These are phyloP conservation scores for Paraglomus occultum DNA, from an alignment of 192 early-diverging fungal genomes.

Conservation along the genomic window DNA sequence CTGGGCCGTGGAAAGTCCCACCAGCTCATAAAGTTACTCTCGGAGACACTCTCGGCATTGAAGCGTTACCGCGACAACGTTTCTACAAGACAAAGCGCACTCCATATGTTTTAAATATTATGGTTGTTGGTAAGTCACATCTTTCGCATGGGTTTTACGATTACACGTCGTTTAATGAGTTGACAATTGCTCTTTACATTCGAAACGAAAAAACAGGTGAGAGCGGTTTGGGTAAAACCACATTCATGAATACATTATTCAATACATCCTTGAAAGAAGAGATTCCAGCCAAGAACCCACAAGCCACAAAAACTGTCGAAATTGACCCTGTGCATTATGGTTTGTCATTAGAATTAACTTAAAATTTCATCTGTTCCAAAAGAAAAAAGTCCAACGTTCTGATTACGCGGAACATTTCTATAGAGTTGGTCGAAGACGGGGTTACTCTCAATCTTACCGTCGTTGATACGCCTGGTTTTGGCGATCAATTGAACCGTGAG, in stretches of 20 bases:
- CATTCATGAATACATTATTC: conserved; percentile 98
- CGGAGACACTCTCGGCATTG: conserved; percentile 64
- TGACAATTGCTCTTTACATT: conserved; percentile 17
- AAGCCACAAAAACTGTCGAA: conserved; percentile 81
- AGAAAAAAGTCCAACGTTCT: not conserved
- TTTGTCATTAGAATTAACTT: conserved; percentile 30
- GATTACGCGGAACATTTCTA: conserved; percentile 25
- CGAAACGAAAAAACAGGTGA: conserved; percentile 60
- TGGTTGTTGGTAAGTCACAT: conserved; percentile 80
- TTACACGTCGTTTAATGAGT: conserved; percentile 7
- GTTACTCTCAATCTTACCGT: conserved; percentile 89
- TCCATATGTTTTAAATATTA: conserved; percentile 89
- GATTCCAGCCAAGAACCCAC: conserved; percentile 50
- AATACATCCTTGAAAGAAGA: conserved; percentile 89
- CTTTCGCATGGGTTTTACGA: conserved; percentile 16
- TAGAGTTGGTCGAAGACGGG: conserved; percentile 89
- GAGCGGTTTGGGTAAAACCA: conserved; percentile 98
- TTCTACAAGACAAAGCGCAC: conserved; percentile 63
- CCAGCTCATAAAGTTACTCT: conserved; percentile 55
- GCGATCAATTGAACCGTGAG: conserved; percentile 81
- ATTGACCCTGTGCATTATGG: conserved; percentile 81
- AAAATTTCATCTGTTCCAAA: not conserved
- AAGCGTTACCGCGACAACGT: conserved; percentile 66
- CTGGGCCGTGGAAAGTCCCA: conserved; percentile 84
- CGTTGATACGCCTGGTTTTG: conserved; percentile 88